phyloP scores from a whole-genome alignment of 805 yeast species.

The Candida xyloterini region DNA sequence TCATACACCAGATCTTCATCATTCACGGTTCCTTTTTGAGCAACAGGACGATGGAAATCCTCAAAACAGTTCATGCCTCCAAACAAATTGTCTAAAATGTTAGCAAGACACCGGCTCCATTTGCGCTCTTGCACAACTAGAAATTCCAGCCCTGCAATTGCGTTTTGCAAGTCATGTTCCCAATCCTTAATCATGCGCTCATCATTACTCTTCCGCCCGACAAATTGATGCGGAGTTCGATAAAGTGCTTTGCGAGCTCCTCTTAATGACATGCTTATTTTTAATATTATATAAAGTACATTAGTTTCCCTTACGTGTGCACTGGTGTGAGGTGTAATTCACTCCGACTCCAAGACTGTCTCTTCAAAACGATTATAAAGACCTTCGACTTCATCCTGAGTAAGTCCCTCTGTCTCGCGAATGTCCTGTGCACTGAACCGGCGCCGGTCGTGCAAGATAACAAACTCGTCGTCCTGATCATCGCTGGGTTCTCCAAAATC shows the following conservation, averaged over 20 bases:
- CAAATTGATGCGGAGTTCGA: conserved; percentile 36
- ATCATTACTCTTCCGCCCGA: conserved; percentile 34
- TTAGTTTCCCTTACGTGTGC: not conserved
- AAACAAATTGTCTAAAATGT: conserved; percentile 34
- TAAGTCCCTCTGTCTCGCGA: conserved; percentile 29
- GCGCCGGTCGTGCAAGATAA: conserved; percentile 32
- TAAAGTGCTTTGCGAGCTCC: conserved; percentile 37
- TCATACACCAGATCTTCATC: conserved; percentile 8
- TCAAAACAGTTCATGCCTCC: conserved; percentile 33
- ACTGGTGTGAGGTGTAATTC: conserved; percentile 6
- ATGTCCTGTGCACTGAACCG: conserved; percentile 30
- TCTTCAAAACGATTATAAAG: conserved; percentile 26
- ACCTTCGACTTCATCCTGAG: conserved; percentile 32
- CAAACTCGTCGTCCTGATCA: conserved; percentile 38
- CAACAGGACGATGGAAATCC: conserved; percentile 36
- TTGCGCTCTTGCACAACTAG: conserved; percentile 32
- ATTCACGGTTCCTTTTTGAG: not conserved
- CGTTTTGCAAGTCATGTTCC: conserved; percentile 40
- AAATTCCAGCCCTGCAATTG: conserved; percentile 44
- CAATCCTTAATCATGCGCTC: conserved; percentile 41
- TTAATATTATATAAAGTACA: not conserved
- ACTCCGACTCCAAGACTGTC: conserved; percentile 5
- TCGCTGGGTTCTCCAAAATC: conserved; percentile 33
- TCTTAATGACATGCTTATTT: conserved; percentile 31
- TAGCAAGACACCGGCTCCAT: conserved; percentile 28